Base-by-base conservation (phyloP, 2,329 filamentous ascomycete species). In the Apiospora arundinis region DNA sequence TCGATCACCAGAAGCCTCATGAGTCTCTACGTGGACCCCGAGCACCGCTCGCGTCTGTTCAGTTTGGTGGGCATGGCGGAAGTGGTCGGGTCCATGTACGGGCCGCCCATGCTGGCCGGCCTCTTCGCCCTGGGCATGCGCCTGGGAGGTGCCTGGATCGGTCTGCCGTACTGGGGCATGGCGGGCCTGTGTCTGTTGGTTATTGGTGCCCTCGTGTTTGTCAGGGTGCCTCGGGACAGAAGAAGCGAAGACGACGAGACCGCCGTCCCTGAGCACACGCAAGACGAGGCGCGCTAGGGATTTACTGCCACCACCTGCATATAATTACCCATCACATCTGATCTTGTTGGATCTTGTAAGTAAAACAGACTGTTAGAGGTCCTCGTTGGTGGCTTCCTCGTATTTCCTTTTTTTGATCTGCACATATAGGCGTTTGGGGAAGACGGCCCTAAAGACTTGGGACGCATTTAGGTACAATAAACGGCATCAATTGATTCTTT, bases 91-190 rank as follows among this genome's bases (percentile, higher is more conserved):
- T 73, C 71, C 28, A 72, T 80, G 7, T 80, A 79, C 45, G 75
- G 76, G 3, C 75, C 75, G 40, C 79, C 78, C 0, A 46, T 80
- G 69, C 74, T 81, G 5, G 79, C 79, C 0, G 76, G 70, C 0
- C 75, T 81, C n/a, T 80, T 80, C 72, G 67, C 77, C 3, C 49
- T 79, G 2, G 80, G 79, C 4, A 74, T 81, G 76, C 74, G 70
- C 12, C 71, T 77, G 11, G 75, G 74, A 0, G 77, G 75, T 1
- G 74, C 48, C 8, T 80, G 78, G 78, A 77, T 80, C 18, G 78
- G 79, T 1, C 73, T 81, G 28, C 78, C 78, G 6, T 80, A 79
- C 71, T 75, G 74, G 65, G 78, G 75, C 1, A 18, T 80, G 9
- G 72, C 76, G 1, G 69, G 72, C 14, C 70, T 80, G 2, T 44